Evolutionary conservation across 192 early-diverging fungal genomes (phyloP).

Genomic region (Backusella tarrabulga): DNA sequence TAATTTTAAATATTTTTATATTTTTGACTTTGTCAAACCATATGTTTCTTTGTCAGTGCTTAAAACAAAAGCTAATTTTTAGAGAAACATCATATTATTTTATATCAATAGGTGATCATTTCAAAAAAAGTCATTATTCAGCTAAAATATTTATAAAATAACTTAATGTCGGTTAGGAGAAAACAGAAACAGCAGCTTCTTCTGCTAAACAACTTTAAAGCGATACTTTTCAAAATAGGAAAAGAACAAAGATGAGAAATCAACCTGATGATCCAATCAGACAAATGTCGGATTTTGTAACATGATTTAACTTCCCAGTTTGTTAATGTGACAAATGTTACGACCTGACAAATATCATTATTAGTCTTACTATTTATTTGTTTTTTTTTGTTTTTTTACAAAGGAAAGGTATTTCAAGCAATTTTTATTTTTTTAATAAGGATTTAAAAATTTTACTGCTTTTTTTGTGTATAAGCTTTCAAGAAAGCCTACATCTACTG

Average conservation of each 20-base stretch:
- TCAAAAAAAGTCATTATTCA: too few species aligned
- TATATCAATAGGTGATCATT: not conserved
- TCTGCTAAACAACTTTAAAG: not conserved
- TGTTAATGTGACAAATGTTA: slow-evolving; percentile 5
- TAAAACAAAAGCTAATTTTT: not conserved
- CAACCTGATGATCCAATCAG: not conserved
- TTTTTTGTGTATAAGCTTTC: not conserved
- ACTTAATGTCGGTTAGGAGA: not conserved
- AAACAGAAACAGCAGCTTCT: not conserved
- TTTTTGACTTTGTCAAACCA: not conserved
- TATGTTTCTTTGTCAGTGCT: not conserved
- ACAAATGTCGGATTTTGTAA: not conserved
- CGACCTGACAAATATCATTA: not conserved
- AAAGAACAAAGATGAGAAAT: not conserved
- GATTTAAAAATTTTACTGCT: slow-evolving; percentile 3
- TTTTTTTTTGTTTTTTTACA: not conserved
- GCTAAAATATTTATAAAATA: not conserved
- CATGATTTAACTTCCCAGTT: not conserved
- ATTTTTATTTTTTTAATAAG: not conserved
- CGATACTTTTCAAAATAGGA: not conserved
- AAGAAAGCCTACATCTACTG: not conserved
- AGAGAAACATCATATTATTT: not conserved
- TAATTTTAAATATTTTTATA: too few species aligned
- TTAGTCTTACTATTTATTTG: not conserved
- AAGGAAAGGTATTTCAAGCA: not conserved